A percentile compares a stretch with the other conserved stretches of the same genome.
These are phyloP conservation scores for Lecanicillium sp. DNA, from an alignment of 2,329 filamentous ascomycete species.

Conservation along the genomic window DNA sequence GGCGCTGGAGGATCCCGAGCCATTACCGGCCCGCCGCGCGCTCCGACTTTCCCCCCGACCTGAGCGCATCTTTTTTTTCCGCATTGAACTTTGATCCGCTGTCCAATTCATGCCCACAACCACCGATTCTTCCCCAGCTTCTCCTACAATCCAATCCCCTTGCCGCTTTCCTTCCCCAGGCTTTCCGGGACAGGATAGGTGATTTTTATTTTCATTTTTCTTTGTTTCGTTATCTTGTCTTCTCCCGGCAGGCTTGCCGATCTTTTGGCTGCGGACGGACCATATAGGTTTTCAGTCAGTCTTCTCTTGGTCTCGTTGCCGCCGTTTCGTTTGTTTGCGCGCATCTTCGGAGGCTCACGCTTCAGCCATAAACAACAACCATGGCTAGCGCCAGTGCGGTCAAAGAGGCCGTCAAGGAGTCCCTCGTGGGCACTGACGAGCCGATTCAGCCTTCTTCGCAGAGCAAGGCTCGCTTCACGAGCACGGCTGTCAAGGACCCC, in stretches of 20 bases:
- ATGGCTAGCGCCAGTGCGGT: constrained; percentile 36
- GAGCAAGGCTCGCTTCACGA: constrained; percentile 66
- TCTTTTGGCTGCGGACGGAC: too few relatives aligned
- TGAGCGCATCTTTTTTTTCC: not conserved
- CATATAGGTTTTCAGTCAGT: not conserved
- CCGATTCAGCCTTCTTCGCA: constrained; percentile 60
- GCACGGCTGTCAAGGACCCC: constrained; percentile 67
- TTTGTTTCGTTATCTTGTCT: not conserved
- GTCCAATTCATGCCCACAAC: not conserved
- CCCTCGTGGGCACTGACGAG: constrained; percentile 57
- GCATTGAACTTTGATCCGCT: not conserved
- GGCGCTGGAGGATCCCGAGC: constrained; percentile 4
- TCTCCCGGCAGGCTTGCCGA: too few relatives aligned
- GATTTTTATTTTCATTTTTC: constrained; percentile 2
- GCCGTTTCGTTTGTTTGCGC: not conserved
- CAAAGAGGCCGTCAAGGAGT: constrained; percentile 70
- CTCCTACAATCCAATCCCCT: too few relatives aligned
- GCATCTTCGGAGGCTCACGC: constrained; percentile 2
- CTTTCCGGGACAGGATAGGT: constrained; percentile 1
- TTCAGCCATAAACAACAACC: constrained; percentile 8
- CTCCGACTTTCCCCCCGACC: constrained; percentile 10
- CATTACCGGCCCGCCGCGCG: constrained; percentile 11
- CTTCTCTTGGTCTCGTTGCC: not conserved
- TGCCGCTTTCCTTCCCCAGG: not conserved
- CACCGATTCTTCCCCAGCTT: not conserved